Percentiles rank a stretch among this genome's conserved stretches.
These are phyloP conservation scores for Reutealis trisperma DNA, from an alignment of 345 rosid genomes.

Conservation along the genomic window DNA sequence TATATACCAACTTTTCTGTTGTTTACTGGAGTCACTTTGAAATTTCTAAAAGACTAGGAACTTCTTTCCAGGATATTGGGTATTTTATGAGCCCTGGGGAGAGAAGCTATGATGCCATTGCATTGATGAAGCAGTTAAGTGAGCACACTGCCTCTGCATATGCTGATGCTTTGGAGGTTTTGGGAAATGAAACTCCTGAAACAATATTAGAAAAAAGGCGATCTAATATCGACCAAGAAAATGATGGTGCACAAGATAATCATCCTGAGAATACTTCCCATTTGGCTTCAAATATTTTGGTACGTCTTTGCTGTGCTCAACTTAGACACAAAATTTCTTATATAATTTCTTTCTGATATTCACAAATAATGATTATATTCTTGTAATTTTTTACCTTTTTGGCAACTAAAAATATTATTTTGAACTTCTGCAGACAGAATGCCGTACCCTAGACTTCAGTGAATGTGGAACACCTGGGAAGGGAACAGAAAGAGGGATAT, in stretches of 20 bases:
- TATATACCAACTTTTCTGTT: neutral
- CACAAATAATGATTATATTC: neutral
- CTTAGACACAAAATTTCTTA: neutral
- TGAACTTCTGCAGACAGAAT: constrained; percentile 58
- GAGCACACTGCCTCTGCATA: constrained; percentile 84
- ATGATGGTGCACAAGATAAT: constrained; percentile 28
- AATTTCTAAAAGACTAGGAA: neutral
- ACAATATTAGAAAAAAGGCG: constrained; percentile 47
- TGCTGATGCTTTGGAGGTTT: constrained; percentile 90
- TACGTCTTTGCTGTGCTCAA: constrained; percentile 22
- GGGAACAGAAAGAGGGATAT: constrained; percentile 47
- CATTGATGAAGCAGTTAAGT: constrained; percentile 84
- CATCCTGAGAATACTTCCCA: constrained; percentile 44
- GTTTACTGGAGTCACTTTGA: neutral
- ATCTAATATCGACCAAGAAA: constrained; percentile 46
- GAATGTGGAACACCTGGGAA: constrained; percentile 88
- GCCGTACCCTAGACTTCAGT: constrained; percentile 86
- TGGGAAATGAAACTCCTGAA: constrained; percentile 77
- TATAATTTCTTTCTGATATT: neutral
- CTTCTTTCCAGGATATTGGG: constrained; percentile 72
- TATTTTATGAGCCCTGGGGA: constrained; percentile 87
- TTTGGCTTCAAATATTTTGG: constrained; percentile 48
- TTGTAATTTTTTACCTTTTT: neutral
- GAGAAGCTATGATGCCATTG: constrained; percentile 86
- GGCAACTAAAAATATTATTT: constrained; percentile 9